These are phyloP conservation scores for Thermothelomyces thermophilus DNA, from an alignment of 2,329 filamentous ascomycete species.

Conservation along the genomic window DNA sequence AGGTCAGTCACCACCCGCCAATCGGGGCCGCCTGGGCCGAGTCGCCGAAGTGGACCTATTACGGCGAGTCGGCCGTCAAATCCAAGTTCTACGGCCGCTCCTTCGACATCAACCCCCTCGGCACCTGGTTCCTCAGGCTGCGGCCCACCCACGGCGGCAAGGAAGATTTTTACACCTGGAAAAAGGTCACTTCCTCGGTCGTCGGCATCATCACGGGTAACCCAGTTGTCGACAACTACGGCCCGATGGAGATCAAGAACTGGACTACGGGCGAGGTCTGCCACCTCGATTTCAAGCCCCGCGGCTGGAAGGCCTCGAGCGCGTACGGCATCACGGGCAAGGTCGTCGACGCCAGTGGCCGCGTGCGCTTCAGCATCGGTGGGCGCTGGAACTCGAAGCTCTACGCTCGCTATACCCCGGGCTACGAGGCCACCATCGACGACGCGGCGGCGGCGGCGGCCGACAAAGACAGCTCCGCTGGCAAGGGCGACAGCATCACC, in stretches of 20 bases:
- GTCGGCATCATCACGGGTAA: slow-evolving; percentile 97
- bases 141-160: slow-evolving; percentile 68
- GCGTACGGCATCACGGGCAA: slow-evolving; percentile 86
- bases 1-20: slow-evolving; percentile 95
- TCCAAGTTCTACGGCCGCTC: slow-evolving; percentile 98
- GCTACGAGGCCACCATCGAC: slow-evolving; percentile 70
- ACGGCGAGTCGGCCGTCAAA: slow-evolving; percentile 88
- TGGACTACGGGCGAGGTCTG: slow-evolving; percentile 93
- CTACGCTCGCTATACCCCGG: slow-evolving; percentile 86
- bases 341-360: slow-evolving; percentile 71
- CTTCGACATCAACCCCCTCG: slow-evolving; percentile 92
- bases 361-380: slow-evolving; percentile 80
- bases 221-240: slow-evolving; percentile 96
- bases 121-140: slow-evolving; percentile 91
- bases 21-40: slow-evolving; percentile 91
- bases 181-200: slow-evolving; percentile 97
- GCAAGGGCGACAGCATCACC: slow-evolving; percentile 45
- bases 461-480: slow-evolving; percentile 26
- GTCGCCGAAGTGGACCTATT: slow-evolving; percentile 92
- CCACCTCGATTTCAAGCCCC: slow-evolving; percentile 83
- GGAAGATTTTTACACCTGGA: slow-evolving; percentile 94
- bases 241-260: slow-evolving; percentile 94
- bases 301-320: slow-evolving; percentile 91
- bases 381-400: slow-evolving; percentile 97
- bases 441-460: slow-evolving; percentile 29